These are phyloP conservation scores for Vitis hybrid DNA, from an alignment of 177 flowering plant species.

Conservation along the genomic window DNA sequence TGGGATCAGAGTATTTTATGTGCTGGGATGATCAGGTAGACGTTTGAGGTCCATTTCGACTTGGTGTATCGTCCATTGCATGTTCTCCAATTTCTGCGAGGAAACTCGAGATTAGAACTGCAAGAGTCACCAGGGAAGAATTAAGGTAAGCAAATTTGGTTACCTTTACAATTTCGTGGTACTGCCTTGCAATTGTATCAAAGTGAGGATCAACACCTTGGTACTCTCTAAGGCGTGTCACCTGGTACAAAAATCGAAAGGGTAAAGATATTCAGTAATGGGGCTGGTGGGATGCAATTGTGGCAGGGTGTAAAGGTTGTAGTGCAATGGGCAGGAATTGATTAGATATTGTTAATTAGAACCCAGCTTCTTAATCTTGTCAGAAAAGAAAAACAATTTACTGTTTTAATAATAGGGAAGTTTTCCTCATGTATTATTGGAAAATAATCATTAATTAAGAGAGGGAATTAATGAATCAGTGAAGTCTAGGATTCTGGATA, in stretches of 20 bases:
- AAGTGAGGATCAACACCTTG: slow-evolving; percentile 99
- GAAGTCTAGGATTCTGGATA: no score
- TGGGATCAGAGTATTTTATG: slow-evolving; percentile 5
- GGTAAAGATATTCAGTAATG: no score
- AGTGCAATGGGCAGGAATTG: no score
- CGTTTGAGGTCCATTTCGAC: slow-evolving; percentile 93
- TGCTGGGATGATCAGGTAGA: slow-evolving; percentile 36
- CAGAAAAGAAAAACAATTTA: no score
- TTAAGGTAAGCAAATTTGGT: background rate
- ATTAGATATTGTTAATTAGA: no score
- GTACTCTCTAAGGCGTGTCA: slow-evolving; percentile 86
- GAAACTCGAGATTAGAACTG: slow-evolving; percentile 6
- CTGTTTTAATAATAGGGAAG: no score
- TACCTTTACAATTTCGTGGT: slow-evolving; percentile 93
- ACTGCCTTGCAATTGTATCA: slow-evolving; percentile 88
- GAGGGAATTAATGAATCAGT: no score
- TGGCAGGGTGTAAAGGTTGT: no score
- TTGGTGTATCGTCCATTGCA: slow-evolving; percentile 97
- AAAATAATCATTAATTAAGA: no score
- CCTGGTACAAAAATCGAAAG: slow-evolving; percentile 35
- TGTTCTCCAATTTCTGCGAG: slow-evolving; percentile 79
- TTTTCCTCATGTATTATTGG: no score
- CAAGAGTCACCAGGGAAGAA: background rate
- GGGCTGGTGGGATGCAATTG: no score
- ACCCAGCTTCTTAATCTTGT: no score